Percentiles rank a stretch among this genome's conserved stretches.
Conservation (phyloP, 371 early-diverging fungal species). For the Syncephalis plumigaleata region DNA sequence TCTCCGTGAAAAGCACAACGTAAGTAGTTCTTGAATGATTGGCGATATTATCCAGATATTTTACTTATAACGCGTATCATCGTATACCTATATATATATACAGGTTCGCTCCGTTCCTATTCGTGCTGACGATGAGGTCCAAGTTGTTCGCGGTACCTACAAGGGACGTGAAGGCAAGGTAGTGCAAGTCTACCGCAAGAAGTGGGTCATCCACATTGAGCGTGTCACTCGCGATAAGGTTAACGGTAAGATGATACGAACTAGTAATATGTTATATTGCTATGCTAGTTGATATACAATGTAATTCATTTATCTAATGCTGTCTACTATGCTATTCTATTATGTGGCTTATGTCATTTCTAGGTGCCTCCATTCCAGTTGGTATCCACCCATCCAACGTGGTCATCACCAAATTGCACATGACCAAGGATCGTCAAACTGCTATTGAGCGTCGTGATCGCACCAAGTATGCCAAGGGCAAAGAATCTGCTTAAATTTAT, state of each 20-base stretch:
- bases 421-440: slow-evolving; percentile 89
- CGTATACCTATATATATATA: neutral
- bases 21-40: slow-evolving; percentile 13
- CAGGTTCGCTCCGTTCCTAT: slow-evolving; percentile 86
- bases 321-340: too few relatives aligned
- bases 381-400: slow-evolving; percentile 97
- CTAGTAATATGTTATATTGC: too few relatives aligned
- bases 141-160: slow-evolving; percentile 83
- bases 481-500: too few relatives aligned
- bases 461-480: slow-evolving; percentile 9
- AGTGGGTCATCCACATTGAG: slow-evolving; percentile 97
- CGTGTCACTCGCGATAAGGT: slow-evolving; percentile 91
- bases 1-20: slow-evolving; percentile 89
- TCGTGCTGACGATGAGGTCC: slow-evolving; percentile 95
- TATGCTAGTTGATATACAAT: neutral
- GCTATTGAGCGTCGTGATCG: slow-evolving; percentile 66
- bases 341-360: too few relatives aligned
- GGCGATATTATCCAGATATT: neutral
- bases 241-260: slow-evolving; percentile 44
- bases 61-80: neutral
- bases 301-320: neutral
- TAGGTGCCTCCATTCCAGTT: slow-evolving; percentile 65
- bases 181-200: slow-evolving; percentile 89
- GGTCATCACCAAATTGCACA: slow-evolving; percentile 82
- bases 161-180: slow-evolving; percentile 98